Evolutionary conservation across 441 rosid genomes (phyloP), one percentile per base, ranked within the genome.

Genomic region (Gossypium laxum): DNA sequence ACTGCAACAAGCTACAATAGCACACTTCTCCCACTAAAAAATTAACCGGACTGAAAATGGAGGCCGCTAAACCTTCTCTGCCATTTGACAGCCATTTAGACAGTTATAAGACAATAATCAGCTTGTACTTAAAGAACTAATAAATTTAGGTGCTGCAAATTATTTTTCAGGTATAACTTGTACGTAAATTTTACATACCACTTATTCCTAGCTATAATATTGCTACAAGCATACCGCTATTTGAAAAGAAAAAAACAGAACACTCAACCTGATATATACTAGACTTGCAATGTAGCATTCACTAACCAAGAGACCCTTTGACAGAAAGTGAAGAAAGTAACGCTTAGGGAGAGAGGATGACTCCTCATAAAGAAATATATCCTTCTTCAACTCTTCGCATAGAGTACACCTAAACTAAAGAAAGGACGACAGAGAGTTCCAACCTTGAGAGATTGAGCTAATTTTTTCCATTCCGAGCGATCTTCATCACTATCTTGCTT

Each of bases 401-500:
- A 45, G 21, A 24, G 28, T 47, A 47, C 26, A 47, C 14, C 18
- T 21, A 22, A 66, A 47, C 24, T 26, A 15, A 45, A 57, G 47
- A 57, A 62, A 54, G 48, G 17, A 17, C 48, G 12, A 50, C 12
- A 58, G 76, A 62, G 45, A 7, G 75, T 45, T 56, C 50, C 67
- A 60, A 91, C 98, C 92, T 91, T 92, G 26, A 95, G 94, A 67
- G 88, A 83, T 51, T 64, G 65, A 19, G 91, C 79, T 76, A 95
- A 73, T 51, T 83, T 85, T 78, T 80, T 85, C 99, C 99, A 92
- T 71, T 95, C 99, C n/a, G 89, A 76, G 28, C 74, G 76, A 52
- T 89, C 97, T 77, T 91, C 96, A 70, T 88, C 93, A 58, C 79
- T 84, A 24, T 80, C 96, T 77, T 84, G 96, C 74, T 89, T 91